These are phyloP conservation scores for Breviolum minutum DNA, from an alignment of 73 alveolate genomes.

Conservation along the genomic window DNA sequence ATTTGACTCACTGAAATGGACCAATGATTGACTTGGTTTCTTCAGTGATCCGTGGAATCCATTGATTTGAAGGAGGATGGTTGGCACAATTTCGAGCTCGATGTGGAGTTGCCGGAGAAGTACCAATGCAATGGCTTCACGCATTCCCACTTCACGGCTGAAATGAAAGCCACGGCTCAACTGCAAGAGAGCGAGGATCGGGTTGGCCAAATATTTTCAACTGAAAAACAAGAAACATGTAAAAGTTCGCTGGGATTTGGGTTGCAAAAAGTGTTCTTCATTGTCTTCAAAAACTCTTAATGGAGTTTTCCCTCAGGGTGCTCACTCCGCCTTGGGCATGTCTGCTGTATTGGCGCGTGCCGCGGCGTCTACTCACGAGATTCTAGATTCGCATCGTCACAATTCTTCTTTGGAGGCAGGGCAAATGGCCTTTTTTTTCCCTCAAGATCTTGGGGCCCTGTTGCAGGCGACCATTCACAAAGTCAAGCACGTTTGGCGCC, in stretches of 20 bases:
- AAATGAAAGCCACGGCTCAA: too few relatives aligned
- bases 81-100: not conserved
- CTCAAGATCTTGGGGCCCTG: not conserved
- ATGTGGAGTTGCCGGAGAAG: conserved; percentile 35
- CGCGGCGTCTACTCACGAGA: not conserved
- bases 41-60: too few relatives aligned
- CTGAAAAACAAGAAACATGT: not conserved
- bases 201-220: not conserved
- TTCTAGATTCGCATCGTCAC: conserved; percentile 8
- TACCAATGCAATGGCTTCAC: conserved; percentile 28
- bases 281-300: not conserved
- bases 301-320: not conserved
- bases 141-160: not conserved
- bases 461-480: not conserved
- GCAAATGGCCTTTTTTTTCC: not conserved
- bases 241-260: not conserved
- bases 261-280: not conserved
- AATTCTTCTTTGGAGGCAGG: not conserved
- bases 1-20: not conserved
- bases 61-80: not conserved
- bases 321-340: conserved; percentile 44
- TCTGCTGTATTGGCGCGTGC: conserved; percentile 44
- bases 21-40: not conserved
- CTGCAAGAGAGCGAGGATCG: conserved; percentile 53
- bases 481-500: conserved; percentile 31